phyloP scores from a whole-genome alignment of 345 rosid species.

The Eucalyptus brandiana region DNA sequence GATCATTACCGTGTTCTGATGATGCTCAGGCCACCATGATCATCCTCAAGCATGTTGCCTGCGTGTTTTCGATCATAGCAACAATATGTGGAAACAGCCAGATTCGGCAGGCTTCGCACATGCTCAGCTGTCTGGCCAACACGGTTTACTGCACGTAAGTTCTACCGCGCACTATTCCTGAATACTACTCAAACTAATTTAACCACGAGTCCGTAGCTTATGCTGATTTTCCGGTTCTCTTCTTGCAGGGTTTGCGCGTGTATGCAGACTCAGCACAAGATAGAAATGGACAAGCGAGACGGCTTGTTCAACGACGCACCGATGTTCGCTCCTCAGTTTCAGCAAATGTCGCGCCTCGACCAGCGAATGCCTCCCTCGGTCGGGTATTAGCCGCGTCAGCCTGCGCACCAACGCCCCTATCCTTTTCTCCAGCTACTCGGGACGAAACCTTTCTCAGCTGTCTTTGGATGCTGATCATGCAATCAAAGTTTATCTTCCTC shows the following conservation, averaged over 20 bases:
- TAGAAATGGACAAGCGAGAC: slow-evolving; percentile 96
- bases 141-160: slow-evolving; percentile 96
- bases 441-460: background rate
- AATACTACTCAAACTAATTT: background rate
- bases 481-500: background rate
- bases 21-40: slow-evolving; percentile 78
- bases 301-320: slow-evolving; percentile 81
- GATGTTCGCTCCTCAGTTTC: slow-evolving; percentile 63
- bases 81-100: slow-evolving; percentile 86
- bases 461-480: background rate
- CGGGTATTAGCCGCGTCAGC: slow-evolving; percentile 39
- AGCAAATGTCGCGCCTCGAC: slow-evolving; percentile 92
- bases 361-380: slow-evolving; percentile 63
- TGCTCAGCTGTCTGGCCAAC: slow-evolving; percentile 69
- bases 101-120: slow-evolving; percentile 68
- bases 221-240: background rate
- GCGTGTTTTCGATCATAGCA: slow-evolving; percentile 92
- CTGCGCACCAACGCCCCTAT: slow-evolving; percentile 20
- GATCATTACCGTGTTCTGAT: background rate
- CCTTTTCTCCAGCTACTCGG: background rate
- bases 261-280: slow-evolving; percentile 98
- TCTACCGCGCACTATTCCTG: background rate
- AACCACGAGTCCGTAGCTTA: background rate
- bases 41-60: slow-evolving; percentile 90
- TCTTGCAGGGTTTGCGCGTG: slow-evolving; percentile 90